Evolutionary conservation across 2,329 filamentous ascomycete species (phyloP).

Genomic region (Aspergillus persii): DNA sequence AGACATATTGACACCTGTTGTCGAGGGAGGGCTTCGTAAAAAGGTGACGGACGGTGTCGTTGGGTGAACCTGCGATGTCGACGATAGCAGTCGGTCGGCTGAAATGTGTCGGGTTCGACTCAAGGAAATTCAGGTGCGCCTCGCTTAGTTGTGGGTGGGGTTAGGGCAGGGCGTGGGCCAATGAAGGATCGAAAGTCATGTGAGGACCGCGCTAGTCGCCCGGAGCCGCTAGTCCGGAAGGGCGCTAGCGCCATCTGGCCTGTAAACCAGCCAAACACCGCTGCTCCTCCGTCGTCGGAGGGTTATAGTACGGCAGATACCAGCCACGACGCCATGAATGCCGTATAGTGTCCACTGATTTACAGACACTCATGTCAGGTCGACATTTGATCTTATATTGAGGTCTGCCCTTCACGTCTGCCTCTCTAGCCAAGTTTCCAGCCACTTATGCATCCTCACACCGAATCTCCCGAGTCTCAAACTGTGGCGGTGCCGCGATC

Average conservation of each 20-base stretch:
- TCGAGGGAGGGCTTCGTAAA: constrained; percentile 40
- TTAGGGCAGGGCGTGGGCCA: constrained; percentile 35
- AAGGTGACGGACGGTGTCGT: constrained; percentile 40
- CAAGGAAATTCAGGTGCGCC: constrained; percentile 41
- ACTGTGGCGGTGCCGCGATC: constrained; percentile 16
- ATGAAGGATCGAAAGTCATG: constrained; percentile 22
- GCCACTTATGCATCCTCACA: too few relatives aligned
- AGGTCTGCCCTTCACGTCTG: too few relatives aligned
- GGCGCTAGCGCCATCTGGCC: background rate
- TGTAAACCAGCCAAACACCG: background rate
- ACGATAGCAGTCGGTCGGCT: constrained; percentile 36
- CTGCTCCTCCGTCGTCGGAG: too few relatives aligned
- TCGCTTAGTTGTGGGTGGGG: constrained; percentile 44
- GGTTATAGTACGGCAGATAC: too few relatives aligned
- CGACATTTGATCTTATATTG: too few relatives aligned
- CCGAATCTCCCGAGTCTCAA: background rate
- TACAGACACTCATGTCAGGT: too few relatives aligned
- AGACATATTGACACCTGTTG: constrained; percentile 69
- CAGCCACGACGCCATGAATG: too few relatives aligned
- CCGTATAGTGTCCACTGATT: too few relatives aligned
- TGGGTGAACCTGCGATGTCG: constrained; percentile 38
- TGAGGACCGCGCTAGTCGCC: constrained; percentile 13
- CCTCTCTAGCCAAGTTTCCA: too few relatives aligned
- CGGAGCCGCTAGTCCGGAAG: constrained; percentile 2
- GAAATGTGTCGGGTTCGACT: constrained; percentile 32